Conservation (phyloP, 176 grass and related monocot genomes). For the Paspalum vaginatum region DNA sequence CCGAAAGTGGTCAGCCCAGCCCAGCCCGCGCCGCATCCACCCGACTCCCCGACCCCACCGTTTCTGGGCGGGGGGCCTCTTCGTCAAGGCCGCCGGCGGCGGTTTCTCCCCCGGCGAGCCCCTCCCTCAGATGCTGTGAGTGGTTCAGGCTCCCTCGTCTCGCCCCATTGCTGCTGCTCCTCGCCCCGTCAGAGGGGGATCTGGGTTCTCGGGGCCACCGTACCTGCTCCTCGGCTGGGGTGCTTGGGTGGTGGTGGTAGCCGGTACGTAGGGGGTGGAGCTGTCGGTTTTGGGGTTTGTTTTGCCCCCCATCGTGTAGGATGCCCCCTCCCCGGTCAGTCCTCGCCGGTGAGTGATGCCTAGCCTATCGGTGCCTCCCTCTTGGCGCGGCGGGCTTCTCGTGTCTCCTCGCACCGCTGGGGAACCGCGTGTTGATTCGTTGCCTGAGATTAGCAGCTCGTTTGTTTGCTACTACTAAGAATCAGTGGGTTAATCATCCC, state of each 20-base stretch:
- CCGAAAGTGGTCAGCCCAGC: too few species aligned
- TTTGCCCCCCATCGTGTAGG: not conserved
- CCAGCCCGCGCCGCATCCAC: too few species aligned
- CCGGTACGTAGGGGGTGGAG: not conserved
- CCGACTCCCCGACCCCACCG: too few species aligned
- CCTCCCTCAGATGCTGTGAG: not conserved
- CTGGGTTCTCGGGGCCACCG: not conserved
- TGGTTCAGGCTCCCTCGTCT: not conserved
- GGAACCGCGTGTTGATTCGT: too few species aligned
- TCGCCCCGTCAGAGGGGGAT: not conserved
- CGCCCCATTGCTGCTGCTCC: not conserved
- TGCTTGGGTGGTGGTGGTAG: not conserved
- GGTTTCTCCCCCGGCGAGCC: not conserved
- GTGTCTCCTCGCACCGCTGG: too few species aligned
- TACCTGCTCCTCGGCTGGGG: not conserved
- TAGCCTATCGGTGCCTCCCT: too few species aligned
- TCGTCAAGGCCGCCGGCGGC: conserved; percentile 24
- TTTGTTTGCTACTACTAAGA: too few species aligned
- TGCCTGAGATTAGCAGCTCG: too few species aligned
- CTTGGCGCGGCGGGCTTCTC: too few species aligned
- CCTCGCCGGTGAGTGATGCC: too few species aligned
- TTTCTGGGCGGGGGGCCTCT: not conserved
- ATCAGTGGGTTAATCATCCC: not conserved
- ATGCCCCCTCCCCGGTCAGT: not conserved
- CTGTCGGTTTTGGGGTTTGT: not conserved